These are phyloP conservation scores for Puccinia triticina DNA, from an alignment of 1,284 basidiomycete species.

Conservation along the genomic window DNA sequence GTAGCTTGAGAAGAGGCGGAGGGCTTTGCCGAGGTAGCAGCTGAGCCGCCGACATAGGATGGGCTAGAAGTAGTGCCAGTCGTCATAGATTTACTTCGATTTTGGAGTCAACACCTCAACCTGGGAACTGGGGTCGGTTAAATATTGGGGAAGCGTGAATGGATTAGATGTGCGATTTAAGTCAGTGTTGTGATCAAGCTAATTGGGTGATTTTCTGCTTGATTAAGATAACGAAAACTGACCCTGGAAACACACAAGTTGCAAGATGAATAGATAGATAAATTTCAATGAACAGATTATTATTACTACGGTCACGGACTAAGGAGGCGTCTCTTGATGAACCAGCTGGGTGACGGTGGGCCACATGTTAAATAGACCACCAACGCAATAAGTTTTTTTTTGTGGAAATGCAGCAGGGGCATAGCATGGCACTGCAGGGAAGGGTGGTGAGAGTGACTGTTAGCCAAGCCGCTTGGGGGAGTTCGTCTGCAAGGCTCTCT, in stretches of 20 bases:
- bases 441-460: neutral
- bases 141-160: neutral
- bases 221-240: neutral
- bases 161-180: neutral
- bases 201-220: neutral
- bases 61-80: neutral
- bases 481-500: neutral
- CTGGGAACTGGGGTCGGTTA: neutral
- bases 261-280: neutral
- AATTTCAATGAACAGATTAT: neutral
- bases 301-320: slow-evolving; percentile 2
- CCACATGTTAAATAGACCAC: neutral
- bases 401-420: neutral
- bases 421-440: too few relatives aligned
- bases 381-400: neutral
- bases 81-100: neutral
- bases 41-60: neutral
- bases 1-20: neutral
- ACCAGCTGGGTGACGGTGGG: neutral
- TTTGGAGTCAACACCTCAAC: neutral
- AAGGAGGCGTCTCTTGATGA: neutral
- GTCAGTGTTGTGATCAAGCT: neutral
- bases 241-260: neutral
- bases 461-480: neutral
- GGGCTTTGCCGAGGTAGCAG: neutral